Evolutionary conservation across 2,329 filamentous ascomycete genomes (phyloP), one percentile per base, ranked within the genome.

Genomic region (Venturia carpophila): DNA sequence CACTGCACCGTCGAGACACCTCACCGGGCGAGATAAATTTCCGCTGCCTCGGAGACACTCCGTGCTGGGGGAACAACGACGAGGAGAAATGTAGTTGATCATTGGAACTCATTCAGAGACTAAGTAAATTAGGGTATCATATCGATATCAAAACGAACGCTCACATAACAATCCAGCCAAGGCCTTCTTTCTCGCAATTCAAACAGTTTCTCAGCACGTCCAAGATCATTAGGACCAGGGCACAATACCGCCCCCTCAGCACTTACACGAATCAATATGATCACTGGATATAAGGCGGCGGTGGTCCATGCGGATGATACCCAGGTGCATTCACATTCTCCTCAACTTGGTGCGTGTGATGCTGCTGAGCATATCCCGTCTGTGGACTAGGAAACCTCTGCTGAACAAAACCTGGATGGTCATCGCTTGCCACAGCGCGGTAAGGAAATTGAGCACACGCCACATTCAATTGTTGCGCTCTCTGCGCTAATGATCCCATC

Each of bases 111-210:
- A n/a, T 37, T 58, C 15, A 15, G 5, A 37, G 37, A 34, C 27
- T 58, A 58, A 34, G 15, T 58, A 58, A n/a, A 58, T 19, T 37
- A 58, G 52, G 52, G 52, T 58, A 58, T 58, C 52, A 39, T 58
- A 58, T 58, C 15, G 19, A 37, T 7, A 58, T 55, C 52, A 58
- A 58, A 58, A 34, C 52, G 27, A 58, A 34, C 52, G 27, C 52
- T 58, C 52, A 34, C 30, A 37, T 37, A 21, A 34, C 11, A 30
- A 17, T 19, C 15, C 24, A 58, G 37, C 27, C 37, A 15, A 6
- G 10, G 3, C 49, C 49, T 17, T 11, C 5, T 39, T 3, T 5
- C 52, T 37, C 19, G 4, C 30, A 1, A 3, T 19, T 58, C 30
- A 21, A 19, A 19, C 30, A 37, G n/a, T 15, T 34, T 34, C 30